Evolutionary conservation across 1,284 basidiomycete genomes (phyloP), one percentile per base, ranked within the genome.

Genomic region (Tausonia pullulans): DNA sequence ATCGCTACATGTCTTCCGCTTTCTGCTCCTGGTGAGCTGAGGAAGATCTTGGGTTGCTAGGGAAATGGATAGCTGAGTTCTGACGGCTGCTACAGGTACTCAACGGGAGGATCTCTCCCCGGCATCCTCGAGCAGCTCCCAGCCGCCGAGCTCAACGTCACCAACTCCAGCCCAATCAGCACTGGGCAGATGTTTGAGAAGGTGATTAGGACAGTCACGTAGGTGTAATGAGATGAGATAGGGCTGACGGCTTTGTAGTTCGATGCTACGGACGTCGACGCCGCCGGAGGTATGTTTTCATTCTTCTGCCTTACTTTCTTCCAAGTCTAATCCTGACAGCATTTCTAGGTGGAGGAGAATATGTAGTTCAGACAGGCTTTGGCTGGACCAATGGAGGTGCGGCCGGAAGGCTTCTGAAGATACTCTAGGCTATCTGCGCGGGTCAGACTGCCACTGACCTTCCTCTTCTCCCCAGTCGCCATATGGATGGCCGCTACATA

Each of bases 181-280:
- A 66, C 65, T 50, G 75, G 76, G 8, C 71, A 92, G 84, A 93
- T 93, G 88, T 94, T 88, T 71, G 91, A 95, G 73, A 95, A 95
- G 74, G 73, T 74, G 40, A 66, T 66, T 59, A 46, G 45, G 45
- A 61, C 11, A 40, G 10, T 41, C 45, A 44, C 27, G n/a, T 7
- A 61, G 40, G 40, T 27, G 27, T 27, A 27, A 27, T n/a, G 59
- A 52, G 16, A 46, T 6, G 58, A 16, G 39, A 10, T 56, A 16
- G 45, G 9, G 50, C 49, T 50, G 4, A 49, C 39, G 14, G 4
- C 11, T 48, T 13, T 44, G 41, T 55, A 74, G 74, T 78, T 79
- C 73, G 77, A 77, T 66, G 70, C 71, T 2, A 75, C 83, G 2
- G 85, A 94, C 67, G 81, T 91, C 40, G 88, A 93, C 74, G 87